Conservation (phyloP, 106 monocot species). For the Phalaenopsis equestris region DNA sequence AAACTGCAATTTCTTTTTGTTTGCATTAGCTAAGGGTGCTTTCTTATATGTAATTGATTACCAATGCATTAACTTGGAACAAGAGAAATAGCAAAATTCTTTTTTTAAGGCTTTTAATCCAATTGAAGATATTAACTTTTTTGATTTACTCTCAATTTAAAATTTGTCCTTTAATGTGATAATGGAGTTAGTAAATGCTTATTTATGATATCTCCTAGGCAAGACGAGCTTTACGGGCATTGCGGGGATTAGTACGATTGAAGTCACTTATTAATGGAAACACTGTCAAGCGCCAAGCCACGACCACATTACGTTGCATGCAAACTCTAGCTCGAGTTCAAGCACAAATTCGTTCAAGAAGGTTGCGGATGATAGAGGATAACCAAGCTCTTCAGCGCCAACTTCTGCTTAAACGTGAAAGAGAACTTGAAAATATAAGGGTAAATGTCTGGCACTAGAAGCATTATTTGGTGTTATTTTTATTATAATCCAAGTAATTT, state of each 20-base stretch:
- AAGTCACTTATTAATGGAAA: slow-evolving; percentile 66
- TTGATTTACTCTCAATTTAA: neutral
- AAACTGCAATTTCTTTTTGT: neutral
- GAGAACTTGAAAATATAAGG: slow-evolving; percentile 67
- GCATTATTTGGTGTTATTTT: neutral
- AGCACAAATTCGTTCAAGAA: slow-evolving; percentile 71
- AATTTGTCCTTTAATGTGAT: neutral
- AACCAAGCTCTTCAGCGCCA: slow-evolving; percentile 88
- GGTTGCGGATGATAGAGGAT: slow-evolving; percentile 82
- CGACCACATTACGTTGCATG: slow-evolving; percentile 77
- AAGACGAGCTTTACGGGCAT: slow-evolving; percentile 61
- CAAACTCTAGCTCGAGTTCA: slow-evolving; percentile 85
- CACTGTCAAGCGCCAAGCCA: slow-evolving; percentile 73
- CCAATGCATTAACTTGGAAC: neutral
- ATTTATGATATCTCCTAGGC: slow-evolving; percentile 33
- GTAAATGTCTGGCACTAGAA: slow-evolving; percentile 14
- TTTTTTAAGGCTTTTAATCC: neutral
- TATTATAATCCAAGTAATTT: too few relatives aligned
- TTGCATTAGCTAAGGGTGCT: neutral
- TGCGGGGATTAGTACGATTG: slow-evolving; percentile 77
- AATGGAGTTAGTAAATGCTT: neutral
- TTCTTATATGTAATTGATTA: neutral
- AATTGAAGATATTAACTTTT: neutral
- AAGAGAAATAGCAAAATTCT: neutral
- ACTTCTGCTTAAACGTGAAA: slow-evolving; percentile 68